phyloP scores from a whole-genome alignment of 768 basidiomycete species.

The Tephrocybe sp. region DNA sequence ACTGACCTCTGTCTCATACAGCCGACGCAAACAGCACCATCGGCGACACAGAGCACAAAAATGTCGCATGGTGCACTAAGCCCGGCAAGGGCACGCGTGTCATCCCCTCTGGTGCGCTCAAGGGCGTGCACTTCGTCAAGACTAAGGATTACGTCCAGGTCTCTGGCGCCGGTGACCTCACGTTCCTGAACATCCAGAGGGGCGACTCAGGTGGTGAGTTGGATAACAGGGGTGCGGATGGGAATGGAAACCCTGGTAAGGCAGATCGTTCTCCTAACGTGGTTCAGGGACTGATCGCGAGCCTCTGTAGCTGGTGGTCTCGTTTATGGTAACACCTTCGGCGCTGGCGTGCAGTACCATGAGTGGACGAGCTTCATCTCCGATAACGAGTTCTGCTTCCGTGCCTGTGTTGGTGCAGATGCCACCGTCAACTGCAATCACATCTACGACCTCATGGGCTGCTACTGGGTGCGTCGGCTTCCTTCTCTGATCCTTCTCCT shows the following conservation, averaged over 20 bases:
- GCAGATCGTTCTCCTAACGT: neutral
- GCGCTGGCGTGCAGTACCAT: slow-evolving; percentile 52
- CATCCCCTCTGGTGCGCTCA: slow-evolving; percentile 66
- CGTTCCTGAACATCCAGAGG: slow-evolving; percentile 55
- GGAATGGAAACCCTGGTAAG: slow-evolving; percentile 47
- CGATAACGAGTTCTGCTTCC: slow-evolving; percentile 61
- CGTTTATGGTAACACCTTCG: slow-evolving; percentile 65
- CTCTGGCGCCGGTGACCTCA: slow-evolving; percentile 68
- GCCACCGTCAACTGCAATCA: slow-evolving; percentile 69
- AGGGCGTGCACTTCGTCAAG: slow-evolving; percentile 68
- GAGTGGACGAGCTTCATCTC: slow-evolving; percentile 90
- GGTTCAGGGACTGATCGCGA: neutral
- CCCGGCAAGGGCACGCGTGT: slow-evolving; percentile 69
- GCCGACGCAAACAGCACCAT: slow-evolving; percentile 44
- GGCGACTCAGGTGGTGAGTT: slow-evolving; percentile 71
- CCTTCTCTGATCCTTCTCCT: neutral
- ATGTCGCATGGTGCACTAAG: slow-evolving; percentile 78
- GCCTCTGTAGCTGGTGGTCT: slow-evolving; percentile 60
- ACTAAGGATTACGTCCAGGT: slow-evolving; percentile 66
- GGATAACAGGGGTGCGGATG: slow-evolving; percentile 71
- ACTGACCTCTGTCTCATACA: neutral
- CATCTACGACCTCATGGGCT: slow-evolving; percentile 73
- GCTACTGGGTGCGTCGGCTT: slow-evolving; percentile 41
- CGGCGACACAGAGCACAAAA: slow-evolving; percentile 65
- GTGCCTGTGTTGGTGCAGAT: slow-evolving; percentile 66